Conservation (phyloP, 352 stramenopile species). For the Phytophthora pinifolia region DNA sequence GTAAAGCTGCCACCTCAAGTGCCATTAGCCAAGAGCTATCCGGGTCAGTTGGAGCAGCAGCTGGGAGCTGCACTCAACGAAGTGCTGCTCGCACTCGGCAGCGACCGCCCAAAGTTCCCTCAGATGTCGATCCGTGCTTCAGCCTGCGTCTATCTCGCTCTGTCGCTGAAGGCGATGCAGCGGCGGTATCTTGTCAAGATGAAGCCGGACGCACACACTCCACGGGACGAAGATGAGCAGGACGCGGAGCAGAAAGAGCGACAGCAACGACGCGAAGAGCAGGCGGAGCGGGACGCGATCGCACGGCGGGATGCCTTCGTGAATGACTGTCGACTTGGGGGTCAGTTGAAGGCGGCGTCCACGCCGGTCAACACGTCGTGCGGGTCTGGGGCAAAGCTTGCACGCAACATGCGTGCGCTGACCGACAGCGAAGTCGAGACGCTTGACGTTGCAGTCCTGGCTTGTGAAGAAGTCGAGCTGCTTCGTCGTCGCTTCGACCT, state of each 20-base stretch:
- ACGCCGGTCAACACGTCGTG: slow-evolving; percentile 45
- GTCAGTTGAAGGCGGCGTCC: slow-evolving; percentile 40
- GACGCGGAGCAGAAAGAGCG: slow-evolving; percentile 29
- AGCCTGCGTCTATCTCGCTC: slow-evolving; percentile 57
- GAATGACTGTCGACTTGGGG: slow-evolving; percentile 52
- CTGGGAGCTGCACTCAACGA: slow-evolving; percentile 62
- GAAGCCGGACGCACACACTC: slow-evolving; percentile 19
- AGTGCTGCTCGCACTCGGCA: slow-evolving; percentile 53
- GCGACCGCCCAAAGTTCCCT: slow-evolving; percentile 60
- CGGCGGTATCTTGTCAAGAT: slow-evolving; percentile 21
- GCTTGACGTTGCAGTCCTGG: background rate
- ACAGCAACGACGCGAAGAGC: slow-evolving; percentile 18
- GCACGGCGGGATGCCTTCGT: slow-evolving; percentile 41
- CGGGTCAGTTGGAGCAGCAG: slow-evolving; percentile 62
- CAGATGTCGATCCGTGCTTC: slow-evolving; percentile 36
- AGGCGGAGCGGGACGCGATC: slow-evolving; percentile 25
- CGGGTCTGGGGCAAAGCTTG: slow-evolving; percentile 49
- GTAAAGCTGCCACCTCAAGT: slow-evolving; percentile 69
- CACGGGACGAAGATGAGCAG: slow-evolving; percentile 23
- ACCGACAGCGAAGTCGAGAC: slow-evolving; percentile 6
- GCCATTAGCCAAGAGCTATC: slow-evolving; percentile 48
- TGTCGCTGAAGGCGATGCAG: slow-evolving; percentile 51
- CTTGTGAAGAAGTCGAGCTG: slow-evolving; percentile 22
- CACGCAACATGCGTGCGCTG: slow-evolving; percentile 40
- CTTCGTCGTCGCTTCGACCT: slow-evolving; percentile 41